Evolutionary conservation across 768 basidiomycete species (phyloP).

Genomic region (Russula compacta): DNA sequence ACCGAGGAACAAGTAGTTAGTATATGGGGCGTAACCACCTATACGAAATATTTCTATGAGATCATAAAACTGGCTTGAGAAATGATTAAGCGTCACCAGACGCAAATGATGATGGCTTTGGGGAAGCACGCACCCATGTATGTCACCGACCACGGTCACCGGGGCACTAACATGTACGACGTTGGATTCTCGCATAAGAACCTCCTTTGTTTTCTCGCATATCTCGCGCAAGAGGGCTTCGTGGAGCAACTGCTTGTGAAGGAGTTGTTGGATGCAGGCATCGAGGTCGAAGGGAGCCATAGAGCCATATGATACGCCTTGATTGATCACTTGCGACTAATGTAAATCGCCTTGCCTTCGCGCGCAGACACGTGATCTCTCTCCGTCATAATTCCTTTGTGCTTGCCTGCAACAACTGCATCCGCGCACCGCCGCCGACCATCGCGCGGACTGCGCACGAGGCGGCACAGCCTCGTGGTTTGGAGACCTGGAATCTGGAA

Average conservation of each 20-base stretch:
- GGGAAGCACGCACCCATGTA: slow-evolving; percentile 75
- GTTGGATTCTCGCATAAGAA: slow-evolving; percentile 97
- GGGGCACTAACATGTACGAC: slow-evolving; percentile 96
- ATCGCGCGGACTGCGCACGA: not conserved
- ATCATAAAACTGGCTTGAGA: slow-evolving; percentile 94
- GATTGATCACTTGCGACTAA: not conserved
- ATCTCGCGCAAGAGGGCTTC: slow-evolving; percentile 94
- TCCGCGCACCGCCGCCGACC: not conserved
- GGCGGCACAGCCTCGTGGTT: too few species aligned
- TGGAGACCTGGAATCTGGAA: not conserved
- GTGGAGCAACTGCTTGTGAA: slow-evolving; percentile 87
- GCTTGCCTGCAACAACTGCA: too few species aligned
- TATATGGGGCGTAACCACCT: slow-evolving; percentile 93
- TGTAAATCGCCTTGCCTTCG: not conserved
- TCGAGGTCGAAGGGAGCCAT: slow-evolving; percentile 85
- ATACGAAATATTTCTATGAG: slow-evolving; percentile 98
- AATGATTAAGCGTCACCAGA: slow-evolving; percentile 28
- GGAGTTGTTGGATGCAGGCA: slow-evolving; percentile 86
- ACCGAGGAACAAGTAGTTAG: slow-evolving; percentile 98
- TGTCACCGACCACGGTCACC: slow-evolving; percentile 97
- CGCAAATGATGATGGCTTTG: slow-evolving; percentile 5
- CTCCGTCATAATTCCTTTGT: not conserved
- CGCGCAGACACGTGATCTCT: slow-evolving; percentile 1
- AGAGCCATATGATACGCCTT: slow-evolving; percentile 12
- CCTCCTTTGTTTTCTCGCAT: slow-evolving; percentile 99